A percentile compares a stretch with the other conserved stretches of the same genome.
phyloP scores from a whole-genome alignment of 148 eudicot genomes.

The Persicaria tinctoria region DNA sequence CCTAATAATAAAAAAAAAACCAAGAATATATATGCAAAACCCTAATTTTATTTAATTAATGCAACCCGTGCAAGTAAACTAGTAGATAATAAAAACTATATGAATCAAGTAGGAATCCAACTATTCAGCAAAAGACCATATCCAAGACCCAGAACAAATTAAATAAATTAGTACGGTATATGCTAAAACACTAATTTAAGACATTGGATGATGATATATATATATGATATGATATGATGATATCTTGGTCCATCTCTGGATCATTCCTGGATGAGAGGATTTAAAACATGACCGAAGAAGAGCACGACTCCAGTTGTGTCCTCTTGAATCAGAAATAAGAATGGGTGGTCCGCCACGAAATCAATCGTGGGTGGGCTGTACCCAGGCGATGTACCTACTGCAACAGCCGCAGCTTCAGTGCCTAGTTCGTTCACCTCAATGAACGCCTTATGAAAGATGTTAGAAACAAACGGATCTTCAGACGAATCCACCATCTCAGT shows the following conservation, averaged over 20 bases:
- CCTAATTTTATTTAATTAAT: too few relatives aligned
- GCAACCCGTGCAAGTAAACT: too few relatives aligned
- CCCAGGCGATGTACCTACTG: neutral
- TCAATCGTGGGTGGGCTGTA: neutral
- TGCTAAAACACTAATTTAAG: too few relatives aligned
- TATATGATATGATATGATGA: too few relatives aligned
- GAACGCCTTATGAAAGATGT: conserved; percentile 8
- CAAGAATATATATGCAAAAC: too few relatives aligned
- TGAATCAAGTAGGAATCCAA: too few relatives aligned
- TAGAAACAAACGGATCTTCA: neutral
- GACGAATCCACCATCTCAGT: conserved; percentile 15
- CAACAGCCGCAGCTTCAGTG: conserved; percentile 16
- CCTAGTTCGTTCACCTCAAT: conserved; percentile 20
- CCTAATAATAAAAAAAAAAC: too few relatives aligned
- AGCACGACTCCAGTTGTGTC: conserved; percentile 10
- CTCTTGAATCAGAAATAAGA: conserved; percentile 16
- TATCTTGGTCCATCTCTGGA: neutral
- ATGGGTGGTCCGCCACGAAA: conserved; percentile 21
- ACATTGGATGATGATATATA: too few relatives aligned
- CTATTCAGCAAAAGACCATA: too few relatives aligned
- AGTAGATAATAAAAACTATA: too few relatives aligned
- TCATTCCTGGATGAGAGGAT: conserved; percentile 2
- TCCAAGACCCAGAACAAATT: too few relatives aligned
- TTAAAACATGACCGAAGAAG: conserved; percentile 10
- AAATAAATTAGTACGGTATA: too few relatives aligned